Evolutionary conservation across 495 filamentous ascomycete species (phyloP), one percentile per base, ranked within the genome.

Genomic region (Pyrenopolyporus hunteri): DNA sequence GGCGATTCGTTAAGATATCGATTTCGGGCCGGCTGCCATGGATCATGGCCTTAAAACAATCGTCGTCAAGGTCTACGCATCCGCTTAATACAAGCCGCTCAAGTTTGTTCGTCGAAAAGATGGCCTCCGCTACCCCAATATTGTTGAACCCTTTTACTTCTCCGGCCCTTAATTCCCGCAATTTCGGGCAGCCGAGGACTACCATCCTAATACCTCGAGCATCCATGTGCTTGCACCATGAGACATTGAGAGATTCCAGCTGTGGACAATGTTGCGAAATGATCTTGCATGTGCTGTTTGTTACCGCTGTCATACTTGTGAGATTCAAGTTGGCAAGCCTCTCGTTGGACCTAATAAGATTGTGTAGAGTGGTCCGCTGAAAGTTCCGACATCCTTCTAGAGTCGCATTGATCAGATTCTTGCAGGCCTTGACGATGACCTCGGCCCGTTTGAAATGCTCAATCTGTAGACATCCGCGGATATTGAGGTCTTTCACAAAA

Each of bases 321-420:
- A 98, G 74, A 68, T 98, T 97, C 62, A 98, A 79, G 59, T 90
- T 87, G 35, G 87, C 82, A 33, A 98, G 81, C 22, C 85, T 82
- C 31, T 83, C 81, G 70, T 98, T 98, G 28, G 85, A 82, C 43
- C 84, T 80, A 26, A 98, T 79, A 35, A 98, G 88, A 67, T 75
- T 86, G 70, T 97, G 91, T 10, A 98, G 82, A 0, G 89, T 85
- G 9, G 80, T 76, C 40, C 87, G 84, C 50, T 83, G 75, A 65
- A 97, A 90, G 62, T 96, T 93, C 29, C 85, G 84, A 71, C 92
- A 97, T 1, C 90, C 94, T 70, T 98, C 91, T 3, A 98, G 77
- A 0, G 88, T 93, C 42, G 93, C 88, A 48, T 91, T 90, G 67
- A 91, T 85, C 11, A 98, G 79, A 69, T 98, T 98, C 47, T 81